Percentiles rank a stretch among this genome's conserved stretches.
These are phyloP conservation scores for Erythrobasidium hasegawianum DNA, from an alignment of 1,284 basidiomycete species.

Conservation along the genomic window DNA sequence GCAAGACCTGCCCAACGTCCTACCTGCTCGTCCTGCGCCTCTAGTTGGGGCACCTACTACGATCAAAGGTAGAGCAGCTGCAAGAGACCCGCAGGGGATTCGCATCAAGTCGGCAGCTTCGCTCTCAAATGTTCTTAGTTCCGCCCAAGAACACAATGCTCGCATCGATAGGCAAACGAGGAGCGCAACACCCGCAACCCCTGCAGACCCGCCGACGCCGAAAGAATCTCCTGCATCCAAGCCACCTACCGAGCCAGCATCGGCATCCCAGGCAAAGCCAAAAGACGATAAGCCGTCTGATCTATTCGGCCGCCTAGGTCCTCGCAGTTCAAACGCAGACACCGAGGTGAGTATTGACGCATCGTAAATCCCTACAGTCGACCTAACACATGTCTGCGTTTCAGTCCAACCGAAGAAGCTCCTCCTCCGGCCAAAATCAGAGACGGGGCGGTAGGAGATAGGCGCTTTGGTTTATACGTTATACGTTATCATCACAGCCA, in stretches of 20 bases:
- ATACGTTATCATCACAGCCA: too few relatives aligned
- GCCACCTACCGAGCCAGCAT: not conserved
- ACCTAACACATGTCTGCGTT: too few relatives aligned
- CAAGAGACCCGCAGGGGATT: constrained; percentile 13
- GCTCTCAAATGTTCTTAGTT: constrained; percentile 12
- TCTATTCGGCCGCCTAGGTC: not conserved
- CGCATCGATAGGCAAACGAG: constrained; percentile 10
- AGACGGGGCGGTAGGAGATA: too few relatives aligned
- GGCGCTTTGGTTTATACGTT: too few relatives aligned
- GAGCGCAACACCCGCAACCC: constrained; percentile 1
- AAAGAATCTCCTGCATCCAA: not conserved
- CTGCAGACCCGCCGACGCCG: not conserved
- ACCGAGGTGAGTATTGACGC: not conserved
- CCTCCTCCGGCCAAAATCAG: too few relatives aligned
- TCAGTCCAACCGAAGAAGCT: too few relatives aligned
- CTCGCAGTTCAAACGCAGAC: not conserved
- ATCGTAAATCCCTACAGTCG: too few relatives aligned
- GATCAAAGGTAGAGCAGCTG: constrained; percentile 28
- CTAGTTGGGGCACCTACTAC: not conserved
- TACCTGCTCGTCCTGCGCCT: constrained; percentile 1
- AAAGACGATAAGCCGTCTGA: not conserved
- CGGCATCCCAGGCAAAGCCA: not conserved
- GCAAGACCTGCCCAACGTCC: constrained; percentile 5
- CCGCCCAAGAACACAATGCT: constrained; percentile 31
- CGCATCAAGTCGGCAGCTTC: constrained; percentile 31